Evolutionary conservation across 768 basidiomycete species (phyloP), one percentile per base, ranked within the genome.

Genomic region (Cubamyces lactineus): DNA sequence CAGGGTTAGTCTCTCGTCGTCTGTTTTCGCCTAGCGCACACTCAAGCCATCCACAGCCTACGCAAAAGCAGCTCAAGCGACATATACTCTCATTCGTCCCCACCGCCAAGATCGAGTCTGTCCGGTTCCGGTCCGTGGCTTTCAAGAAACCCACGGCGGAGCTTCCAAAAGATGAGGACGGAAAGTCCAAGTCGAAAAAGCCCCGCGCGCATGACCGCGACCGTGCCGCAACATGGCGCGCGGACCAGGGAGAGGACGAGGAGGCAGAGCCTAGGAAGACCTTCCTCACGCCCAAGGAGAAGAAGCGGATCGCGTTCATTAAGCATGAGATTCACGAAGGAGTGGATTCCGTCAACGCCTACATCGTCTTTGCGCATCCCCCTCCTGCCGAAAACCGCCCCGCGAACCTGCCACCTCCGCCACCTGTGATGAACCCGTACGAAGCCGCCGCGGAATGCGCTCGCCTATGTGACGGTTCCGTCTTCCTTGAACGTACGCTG

Each of bases 271-370:
- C 83, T 57, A 80, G 82, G 53, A 89, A 93, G 72, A 79, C 78
- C 40, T 92, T 84, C 73, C 82, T 97, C 53, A 92, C 85, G 7
- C 82, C 92, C 0, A 82, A 82, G 53, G 91, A 97, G 75, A 98
- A 96, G 80, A 92, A 96, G 77, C 91, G 88, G 65, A 86, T 98
- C 55, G 92, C 94, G 0, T 97, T 95, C 74, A 97, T 98, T 72
- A 92, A 94, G 71, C 87, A 88, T 56, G 93, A 96, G 67, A 86
- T 98, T 70, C 94, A 98, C 75, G 78, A 86, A 2, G 81, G 84
- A 38, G 87, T 88, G 4, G 86, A 86, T 67, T 81, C 85, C 17
- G 84, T 92, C 61, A 92, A 95, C 70, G 92, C 93, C 0, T 99
- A 99, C 73, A 75, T 96, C 49, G 94, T 98, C 19, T 94, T 98